Base-by-base conservation (phyloP, 164 flowering plant species). In the Umbilicus rupestris region DNA sequence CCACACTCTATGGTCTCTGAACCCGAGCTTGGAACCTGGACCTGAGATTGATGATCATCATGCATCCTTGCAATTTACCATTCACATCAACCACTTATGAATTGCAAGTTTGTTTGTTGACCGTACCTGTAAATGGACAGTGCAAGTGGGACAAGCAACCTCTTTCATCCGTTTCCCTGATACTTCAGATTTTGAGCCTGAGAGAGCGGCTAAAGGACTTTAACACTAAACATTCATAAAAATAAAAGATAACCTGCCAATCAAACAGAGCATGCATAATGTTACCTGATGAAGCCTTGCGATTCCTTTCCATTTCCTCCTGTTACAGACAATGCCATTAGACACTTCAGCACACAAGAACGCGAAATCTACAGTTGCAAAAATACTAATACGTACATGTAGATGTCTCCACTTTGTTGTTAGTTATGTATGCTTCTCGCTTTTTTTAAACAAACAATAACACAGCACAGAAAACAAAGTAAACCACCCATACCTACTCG, bases 1-100 rank as follows among this genome's bases (percentile, higher is more conserved):
- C 97, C 95, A 73, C 99, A 94, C 63, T 92, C 99, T 24, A 92
- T 89, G 15, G 97, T 94, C 78, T 94, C 97, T 1, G 96, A 94
- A 62, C 99, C 99, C 7, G 92, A 84, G 71, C 78, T 80, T 6
- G 93, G 94, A 75, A 85, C 90, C 66, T 84, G 85, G 30, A 91
- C 97, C 97, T 91, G 81, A 42, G 1, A 33, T 29, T 20, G 16
- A 2, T n/a, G n/a, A n/a, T n/a, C n/a, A n/a, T 9, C 15, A 42
- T 11, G 28, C 10, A 52, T 26, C 30, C 26, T 24, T 9, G 59
- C 10, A 28, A 52, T 24, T 26, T 24, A 52, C 31, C 31, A 24
- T 24, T 24, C 31, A 52, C 31, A 10, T 26, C 0, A 52, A 26
- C 16, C 26, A 11, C 30, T 6, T 41, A 3, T 24, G 15, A 52